A percentile compares a stretch with the other conserved stretches of the same genome.
phyloP scores from a whole-genome alignment of 2,329 filamentous ascomycete genomes.

The Hysterium pulicare region DNA sequence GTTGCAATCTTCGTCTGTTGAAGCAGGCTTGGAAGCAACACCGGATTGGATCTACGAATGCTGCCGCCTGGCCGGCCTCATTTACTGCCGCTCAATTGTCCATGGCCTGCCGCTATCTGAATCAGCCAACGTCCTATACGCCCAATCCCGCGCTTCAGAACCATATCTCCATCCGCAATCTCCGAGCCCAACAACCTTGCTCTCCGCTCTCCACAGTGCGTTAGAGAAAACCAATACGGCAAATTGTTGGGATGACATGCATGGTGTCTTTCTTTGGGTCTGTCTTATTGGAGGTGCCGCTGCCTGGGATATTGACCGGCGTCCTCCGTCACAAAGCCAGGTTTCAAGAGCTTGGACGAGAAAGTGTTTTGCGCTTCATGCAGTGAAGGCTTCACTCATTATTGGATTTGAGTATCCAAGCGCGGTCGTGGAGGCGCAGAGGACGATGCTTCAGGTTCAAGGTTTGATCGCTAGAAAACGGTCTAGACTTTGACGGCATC shows the following conservation, averaged over 20 bases:
- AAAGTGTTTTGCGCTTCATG: conserved; percentile 29
- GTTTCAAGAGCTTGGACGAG: conserved; percentile 14
- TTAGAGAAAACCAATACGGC: conserved; percentile 21
- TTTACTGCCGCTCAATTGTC: conserved; percentile 30
- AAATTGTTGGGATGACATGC: conserved; percentile 23
- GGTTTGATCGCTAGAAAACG: too few relatives aligned
- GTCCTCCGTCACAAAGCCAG: background rate
- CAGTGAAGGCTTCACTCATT: conserved; percentile 18
- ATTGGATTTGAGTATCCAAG: conserved; percentile 19
- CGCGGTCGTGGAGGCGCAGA: conserved; percentile 19
- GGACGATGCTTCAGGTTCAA: conserved; percentile 25
- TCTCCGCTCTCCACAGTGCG: conserved; percentile 7
- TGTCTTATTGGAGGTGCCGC: conserved; percentile 29
- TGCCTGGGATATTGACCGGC: conserved; percentile 14
- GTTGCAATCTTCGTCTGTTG: conserved; percentile 11
- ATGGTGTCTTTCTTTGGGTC: conserved; percentile 30
- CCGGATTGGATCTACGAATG: conserved; percentile 32
- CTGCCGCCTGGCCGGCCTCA: conserved; percentile 27
- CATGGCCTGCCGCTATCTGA: conserved; percentile 21
- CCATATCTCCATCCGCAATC: background rate
- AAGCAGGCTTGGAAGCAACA: conserved; percentile 1
- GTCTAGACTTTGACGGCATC: too few relatives aligned
- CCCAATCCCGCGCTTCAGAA: background rate
- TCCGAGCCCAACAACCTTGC: background rate
- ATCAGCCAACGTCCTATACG: conserved; percentile 14